phyloP scores from a whole-genome alignment of 2,329 filamentous ascomycete genomes.

The Aspergillus transmontanensis region DNA sequence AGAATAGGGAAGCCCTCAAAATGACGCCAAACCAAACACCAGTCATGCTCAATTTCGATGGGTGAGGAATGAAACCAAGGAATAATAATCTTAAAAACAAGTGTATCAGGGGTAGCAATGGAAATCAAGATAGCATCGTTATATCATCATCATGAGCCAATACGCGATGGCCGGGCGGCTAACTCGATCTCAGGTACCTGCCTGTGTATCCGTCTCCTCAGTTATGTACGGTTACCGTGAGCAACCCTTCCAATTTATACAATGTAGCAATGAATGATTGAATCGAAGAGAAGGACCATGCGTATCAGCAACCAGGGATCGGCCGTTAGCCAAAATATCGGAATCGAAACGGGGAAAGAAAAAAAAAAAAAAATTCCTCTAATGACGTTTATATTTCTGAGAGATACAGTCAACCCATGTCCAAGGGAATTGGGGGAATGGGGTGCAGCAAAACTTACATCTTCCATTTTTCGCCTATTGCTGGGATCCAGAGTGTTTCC shows the following conservation, averaged over 20 bases:
- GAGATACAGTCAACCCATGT: neutral
- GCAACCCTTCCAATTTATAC: slow-evolving; percentile 6
- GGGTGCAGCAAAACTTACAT: slow-evolving; percentile 65
- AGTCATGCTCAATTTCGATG: slow-evolving; percentile 1
- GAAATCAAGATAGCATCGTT: slow-evolving; percentile 6
- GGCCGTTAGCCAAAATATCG: neutral
- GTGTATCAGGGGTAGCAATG: neutral
- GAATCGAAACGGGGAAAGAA: neutral
- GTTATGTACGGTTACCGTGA: slow-evolving; percentile 8
- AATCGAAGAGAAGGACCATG: slow-evolving; percentile 2
- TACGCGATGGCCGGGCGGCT: neutral
- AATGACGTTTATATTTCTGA: slow-evolving; percentile 50
- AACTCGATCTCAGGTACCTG: slow-evolving; percentile 6
- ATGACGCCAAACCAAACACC: neutral
- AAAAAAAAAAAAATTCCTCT: slow-evolving; percentile 3
- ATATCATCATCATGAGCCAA: slow-evolving; percentile 9
- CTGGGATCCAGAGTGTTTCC: slow-evolving; percentile 87
- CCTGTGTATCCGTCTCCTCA: neutral
- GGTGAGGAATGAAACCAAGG: neutral
- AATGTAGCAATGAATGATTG: slow-evolving; percentile 8
- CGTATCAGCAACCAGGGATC: neutral
- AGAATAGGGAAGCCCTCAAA: neutral
- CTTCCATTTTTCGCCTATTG: slow-evolving; percentile 78
- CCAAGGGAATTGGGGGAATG: neutral
- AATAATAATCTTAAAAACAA: neutral